Conservation (phyloP, 2,329 filamentous ascomycete species). For the Penicillium sp. region DNA sequence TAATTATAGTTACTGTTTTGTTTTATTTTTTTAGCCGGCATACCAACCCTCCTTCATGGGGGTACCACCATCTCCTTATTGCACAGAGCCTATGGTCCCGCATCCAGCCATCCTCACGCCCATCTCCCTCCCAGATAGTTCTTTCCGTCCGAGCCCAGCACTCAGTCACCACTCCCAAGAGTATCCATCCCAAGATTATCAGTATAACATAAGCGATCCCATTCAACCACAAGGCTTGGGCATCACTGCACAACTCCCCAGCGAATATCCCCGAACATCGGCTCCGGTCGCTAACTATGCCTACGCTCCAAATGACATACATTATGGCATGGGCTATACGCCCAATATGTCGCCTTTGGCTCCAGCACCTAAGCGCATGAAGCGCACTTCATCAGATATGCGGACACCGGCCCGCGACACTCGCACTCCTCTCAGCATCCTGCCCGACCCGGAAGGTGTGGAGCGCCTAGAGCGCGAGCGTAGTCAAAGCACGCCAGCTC, state of each 20-base stretch:
- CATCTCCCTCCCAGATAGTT: conserved; percentile 47
- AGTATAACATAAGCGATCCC: conserved; percentile 41
- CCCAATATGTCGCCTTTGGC: conserved; percentile 32
- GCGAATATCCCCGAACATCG: conserved; percentile 36
- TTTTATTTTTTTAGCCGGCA: conserved; percentile 16
- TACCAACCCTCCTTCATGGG: conserved; percentile 34
- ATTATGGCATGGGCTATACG: conserved; percentile 32
- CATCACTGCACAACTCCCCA: conserved; percentile 44
- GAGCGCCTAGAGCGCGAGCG: conserved; percentile 47
- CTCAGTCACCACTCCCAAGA: conserved; percentile 43
- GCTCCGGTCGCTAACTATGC: conserved; percentile 36
- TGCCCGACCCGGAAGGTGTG: conserved; percentile 49
- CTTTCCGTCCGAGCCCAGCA: conserved; percentile 44
- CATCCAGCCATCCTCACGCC: conserved; percentile 43
- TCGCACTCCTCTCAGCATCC: conserved; percentile 44
- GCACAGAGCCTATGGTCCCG: conserved; percentile 38
- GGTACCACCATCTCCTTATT: conserved; percentile 40
- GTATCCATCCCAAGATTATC: conserved; percentile 38
- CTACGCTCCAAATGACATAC: conserved; percentile 31
- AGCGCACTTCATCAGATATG: conserved; percentile 26
- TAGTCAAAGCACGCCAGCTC: conserved; percentile 35
- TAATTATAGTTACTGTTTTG: conserved; percentile 24
- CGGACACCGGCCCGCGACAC: conserved; percentile 20
- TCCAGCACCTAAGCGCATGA: conserved; percentile 33
- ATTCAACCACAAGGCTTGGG: conserved; percentile 45